Evolutionary conservation across 1,284 basidiomycete genomes (phyloP).

Genomic region (Ustilago loliicola): DNA sequence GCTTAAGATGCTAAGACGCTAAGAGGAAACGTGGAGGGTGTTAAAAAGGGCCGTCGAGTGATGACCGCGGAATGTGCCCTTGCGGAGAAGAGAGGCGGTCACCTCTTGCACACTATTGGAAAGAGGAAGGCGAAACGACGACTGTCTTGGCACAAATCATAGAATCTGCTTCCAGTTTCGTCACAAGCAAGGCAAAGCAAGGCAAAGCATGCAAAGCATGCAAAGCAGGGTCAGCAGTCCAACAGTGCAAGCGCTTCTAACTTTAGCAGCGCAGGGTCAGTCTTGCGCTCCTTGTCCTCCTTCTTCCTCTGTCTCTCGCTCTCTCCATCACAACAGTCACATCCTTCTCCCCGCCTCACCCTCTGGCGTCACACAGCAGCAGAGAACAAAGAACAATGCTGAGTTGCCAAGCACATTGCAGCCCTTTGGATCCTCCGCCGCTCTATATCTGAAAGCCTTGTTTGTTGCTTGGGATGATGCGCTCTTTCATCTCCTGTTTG

Average conservation of each 20-base stretch:
- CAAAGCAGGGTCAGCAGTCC: slow-evolving; percentile 10
- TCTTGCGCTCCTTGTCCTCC: not conserved
- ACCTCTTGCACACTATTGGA: too few relatives aligned
- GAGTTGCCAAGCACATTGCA: not conserved
- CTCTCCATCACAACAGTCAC: not conserved
- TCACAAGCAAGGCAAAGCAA: slow-evolving; percentile 15
- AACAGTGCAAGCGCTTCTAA: not conserved
- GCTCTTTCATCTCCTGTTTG: not conserved
- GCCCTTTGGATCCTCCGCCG: not conserved
- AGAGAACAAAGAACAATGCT: not conserved
- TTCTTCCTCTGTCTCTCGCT: too few relatives aligned
- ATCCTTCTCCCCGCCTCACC: slow-evolving; percentile 2
- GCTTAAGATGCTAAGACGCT: not conserved
- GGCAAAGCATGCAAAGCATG: not conserved
- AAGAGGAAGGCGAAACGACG: too few relatives aligned
- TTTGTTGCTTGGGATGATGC: too few relatives aligned
- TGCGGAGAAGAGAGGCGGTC: not conserved
- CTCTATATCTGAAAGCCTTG: not conserved
- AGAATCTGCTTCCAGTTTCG: slow-evolving; percentile 11
- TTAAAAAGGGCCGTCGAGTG: not conserved
- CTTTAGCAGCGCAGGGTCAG: not conserved
- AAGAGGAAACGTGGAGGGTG: not conserved
- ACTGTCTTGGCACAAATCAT: too few relatives aligned
- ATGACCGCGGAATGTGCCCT: slow-evolving; percentile 16
- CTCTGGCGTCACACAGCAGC: slow-evolving; percentile 11